A percentile compares a stretch with the other conserved stretches of the same genome.
phyloP scores from a whole-genome alignment of 768 basidiomycete species.

The Dioszegia hungarica region DNA sequence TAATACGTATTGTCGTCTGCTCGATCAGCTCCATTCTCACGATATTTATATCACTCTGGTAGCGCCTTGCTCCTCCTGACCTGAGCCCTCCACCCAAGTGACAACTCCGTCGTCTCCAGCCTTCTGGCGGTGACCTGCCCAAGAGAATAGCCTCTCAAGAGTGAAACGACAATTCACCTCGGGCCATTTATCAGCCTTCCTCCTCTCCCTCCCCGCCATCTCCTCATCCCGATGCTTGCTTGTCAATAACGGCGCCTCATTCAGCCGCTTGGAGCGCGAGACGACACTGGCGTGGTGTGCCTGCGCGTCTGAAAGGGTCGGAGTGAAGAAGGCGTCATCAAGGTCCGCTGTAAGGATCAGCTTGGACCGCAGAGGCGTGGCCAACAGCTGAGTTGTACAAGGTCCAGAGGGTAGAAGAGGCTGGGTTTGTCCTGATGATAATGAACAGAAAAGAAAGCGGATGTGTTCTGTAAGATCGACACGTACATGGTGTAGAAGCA shows the following conservation, averaged over 20 bases:
- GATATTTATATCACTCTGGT: too few species aligned
- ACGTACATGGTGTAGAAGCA: background rate
- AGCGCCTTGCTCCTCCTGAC: too few species aligned
- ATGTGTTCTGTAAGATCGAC: background rate
- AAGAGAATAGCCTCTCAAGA: background rate
- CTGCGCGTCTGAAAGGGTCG: constrained; percentile 40
- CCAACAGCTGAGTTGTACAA: too few species aligned
- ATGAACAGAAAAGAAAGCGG: too few species aligned
- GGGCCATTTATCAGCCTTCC: constrained; percentile 44
- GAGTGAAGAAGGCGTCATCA: constrained; percentile 40
- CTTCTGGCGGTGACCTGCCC: too few species aligned
- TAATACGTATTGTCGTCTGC: constrained; percentile 44
- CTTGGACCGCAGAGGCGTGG: too few species aligned
- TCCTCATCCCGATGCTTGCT: constrained; percentile 41
- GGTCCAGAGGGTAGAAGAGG: too few species aligned
- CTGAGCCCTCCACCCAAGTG: too few species aligned
- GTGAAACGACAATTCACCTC: constrained; percentile 17
- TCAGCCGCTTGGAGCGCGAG: constrained; percentile 34
- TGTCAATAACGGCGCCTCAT: constrained; percentile 42
- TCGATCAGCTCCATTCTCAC: too few species aligned
- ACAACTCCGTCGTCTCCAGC: too few species aligned
- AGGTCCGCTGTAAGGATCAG: constrained; percentile 21
- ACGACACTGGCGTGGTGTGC: constrained; percentile 36
- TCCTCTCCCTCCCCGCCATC: constrained; percentile 26
- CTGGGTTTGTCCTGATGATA: too few species aligned